Evolutionary conservation across 2,329 filamentous ascomycete species (phyloP).

Genomic region (Arthrobotrys entomopaga): DNA sequence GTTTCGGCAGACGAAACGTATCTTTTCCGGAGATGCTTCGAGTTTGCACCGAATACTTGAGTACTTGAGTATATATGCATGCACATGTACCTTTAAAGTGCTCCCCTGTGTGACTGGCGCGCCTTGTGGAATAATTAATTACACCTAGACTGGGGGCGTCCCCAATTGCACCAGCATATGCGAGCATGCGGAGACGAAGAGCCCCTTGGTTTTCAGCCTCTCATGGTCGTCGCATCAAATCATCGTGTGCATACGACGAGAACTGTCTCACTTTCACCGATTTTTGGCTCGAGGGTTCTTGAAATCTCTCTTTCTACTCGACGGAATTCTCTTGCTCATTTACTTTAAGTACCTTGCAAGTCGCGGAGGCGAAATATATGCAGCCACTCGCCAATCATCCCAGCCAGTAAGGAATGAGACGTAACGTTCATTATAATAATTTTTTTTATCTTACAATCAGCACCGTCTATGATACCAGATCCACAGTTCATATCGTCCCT

Average conservation of each 20-base stretch:
- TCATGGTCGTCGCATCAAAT: slow-evolving; percentile 11
- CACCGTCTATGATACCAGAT: background rate
- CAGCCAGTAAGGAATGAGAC: slow-evolving; percentile 2
- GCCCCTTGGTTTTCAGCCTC: slow-evolving; percentile 19
- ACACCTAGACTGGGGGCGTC: background rate
- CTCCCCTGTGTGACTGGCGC: too few species aligned
- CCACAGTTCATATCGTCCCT: background rate
- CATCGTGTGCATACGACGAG: slow-evolving; percentile 1
- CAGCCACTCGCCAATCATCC: background rate
- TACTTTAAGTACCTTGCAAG: background rate
- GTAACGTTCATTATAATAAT: background rate
- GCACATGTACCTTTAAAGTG: too few species aligned
- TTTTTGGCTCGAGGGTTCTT: slow-evolving; percentile 2
- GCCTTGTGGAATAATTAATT: too few species aligned
- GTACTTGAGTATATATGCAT: too few species aligned
- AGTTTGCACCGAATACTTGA: too few species aligned
- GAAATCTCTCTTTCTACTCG: background rate
- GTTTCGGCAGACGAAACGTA: background rate
- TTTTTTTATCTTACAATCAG: slow-evolving; percentile 14
- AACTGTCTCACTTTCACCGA: slow-evolving; percentile 32
- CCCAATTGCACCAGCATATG: background rate
- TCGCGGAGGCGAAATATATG: background rate
- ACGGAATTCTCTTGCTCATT: background rate
- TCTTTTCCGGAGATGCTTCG: too few species aligned
- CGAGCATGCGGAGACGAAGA: background rate